Evolutionary conservation across 805 yeast species (phyloP).

Genomic region (Grigorovia jiainica): DNA sequence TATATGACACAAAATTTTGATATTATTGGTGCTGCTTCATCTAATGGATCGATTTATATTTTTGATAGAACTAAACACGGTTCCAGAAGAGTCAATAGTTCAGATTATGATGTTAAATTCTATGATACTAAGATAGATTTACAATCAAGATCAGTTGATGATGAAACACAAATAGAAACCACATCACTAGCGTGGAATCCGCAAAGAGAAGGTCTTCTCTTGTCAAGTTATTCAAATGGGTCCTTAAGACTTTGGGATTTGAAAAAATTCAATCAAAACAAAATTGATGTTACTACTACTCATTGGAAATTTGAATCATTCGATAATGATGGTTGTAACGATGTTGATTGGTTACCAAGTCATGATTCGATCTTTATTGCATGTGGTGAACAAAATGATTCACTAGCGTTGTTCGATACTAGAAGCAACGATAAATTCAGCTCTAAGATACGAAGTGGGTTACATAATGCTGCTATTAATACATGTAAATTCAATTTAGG

Average conservation of each 20-base stretch:
- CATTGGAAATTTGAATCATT: constrained; percentile 6
- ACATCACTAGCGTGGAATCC: constrained; percentile 72
- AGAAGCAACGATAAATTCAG: constrained; percentile 27
- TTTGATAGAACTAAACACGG: constrained; percentile 78
- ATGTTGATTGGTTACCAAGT: constrained; percentile 55
- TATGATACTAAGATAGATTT: neutral
- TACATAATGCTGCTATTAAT: constrained; percentile 36
- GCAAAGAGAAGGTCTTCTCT: constrained; percentile 47
- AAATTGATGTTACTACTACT: constrained; percentile 21
- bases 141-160: neutral
- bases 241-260: constrained; percentile 61
- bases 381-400: constrained; percentile 54
- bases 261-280: constrained; percentile 27
- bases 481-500: constrained; percentile 50
- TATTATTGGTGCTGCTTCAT: constrained; percentile 60
- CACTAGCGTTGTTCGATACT: constrained; percentile 43
- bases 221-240: constrained; percentile 59
- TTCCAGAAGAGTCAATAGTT: constrained; percentile 31
- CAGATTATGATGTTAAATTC: neutral
- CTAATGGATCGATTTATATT: constrained; percentile 53
- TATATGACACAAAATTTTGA: constrained; percentile 85
- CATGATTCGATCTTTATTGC: constrained; percentile 54
- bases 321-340: constrained; percentile 53
- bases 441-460: neutral
- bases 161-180: constrained; percentile 51